These are phyloP conservation scores for Geotrichum klebahnii DNA, from an alignment of 1,139 yeast genomes.

Conservation along the genomic window DNA sequence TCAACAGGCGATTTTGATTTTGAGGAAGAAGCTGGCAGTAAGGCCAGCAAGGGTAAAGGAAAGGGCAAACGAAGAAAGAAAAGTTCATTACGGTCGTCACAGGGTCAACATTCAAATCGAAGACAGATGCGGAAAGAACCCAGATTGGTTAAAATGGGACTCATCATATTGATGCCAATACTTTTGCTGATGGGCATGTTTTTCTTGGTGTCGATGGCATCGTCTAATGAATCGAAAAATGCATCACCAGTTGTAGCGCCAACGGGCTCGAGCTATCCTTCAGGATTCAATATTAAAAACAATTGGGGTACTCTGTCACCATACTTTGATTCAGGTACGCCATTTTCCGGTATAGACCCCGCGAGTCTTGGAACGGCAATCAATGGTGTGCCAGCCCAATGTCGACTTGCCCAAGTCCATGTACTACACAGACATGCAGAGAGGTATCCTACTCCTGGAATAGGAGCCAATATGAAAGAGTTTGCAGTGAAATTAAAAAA, in stretches of 20 bases:
- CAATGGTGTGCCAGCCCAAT: constrained; percentile 34
- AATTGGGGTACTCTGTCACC: constrained; percentile 45
- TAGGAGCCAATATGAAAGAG: constrained; percentile 27
- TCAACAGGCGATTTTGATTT: not conserved
- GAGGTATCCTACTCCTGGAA: constrained; percentile 41
- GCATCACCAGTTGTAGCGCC: constrained; percentile 41
- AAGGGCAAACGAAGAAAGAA: not conserved
- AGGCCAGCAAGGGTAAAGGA: constrained; percentile 7
- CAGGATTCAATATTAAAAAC: constrained; percentile 42
- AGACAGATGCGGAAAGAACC: constrained; percentile 11
- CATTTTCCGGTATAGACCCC: constrained; percentile 24
- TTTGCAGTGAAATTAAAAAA: constrained; percentile 34
- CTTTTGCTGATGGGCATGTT: constrained; percentile 30
- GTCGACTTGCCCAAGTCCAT: constrained; percentile 40
- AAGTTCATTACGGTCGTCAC: too few relatives aligned
- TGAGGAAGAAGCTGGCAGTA: not conserved
- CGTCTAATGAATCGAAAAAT: constrained; percentile 28
- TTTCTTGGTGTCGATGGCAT: constrained; percentile 28
- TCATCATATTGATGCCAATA: constrained; percentile 33
- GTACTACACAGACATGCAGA: constrained; percentile 45
- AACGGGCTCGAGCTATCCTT: constrained; percentile 39
- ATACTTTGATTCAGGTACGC: constrained; percentile 41
- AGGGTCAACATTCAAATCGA: constrained; percentile 6
- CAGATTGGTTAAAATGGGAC: constrained; percentile 14
- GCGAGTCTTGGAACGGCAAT: constrained; percentile 30